These are phyloP conservation scores for Moesziomyces antarcticus DNA, from an alignment of 1,284 basidiomycete species.

Conservation along the genomic window DNA sequence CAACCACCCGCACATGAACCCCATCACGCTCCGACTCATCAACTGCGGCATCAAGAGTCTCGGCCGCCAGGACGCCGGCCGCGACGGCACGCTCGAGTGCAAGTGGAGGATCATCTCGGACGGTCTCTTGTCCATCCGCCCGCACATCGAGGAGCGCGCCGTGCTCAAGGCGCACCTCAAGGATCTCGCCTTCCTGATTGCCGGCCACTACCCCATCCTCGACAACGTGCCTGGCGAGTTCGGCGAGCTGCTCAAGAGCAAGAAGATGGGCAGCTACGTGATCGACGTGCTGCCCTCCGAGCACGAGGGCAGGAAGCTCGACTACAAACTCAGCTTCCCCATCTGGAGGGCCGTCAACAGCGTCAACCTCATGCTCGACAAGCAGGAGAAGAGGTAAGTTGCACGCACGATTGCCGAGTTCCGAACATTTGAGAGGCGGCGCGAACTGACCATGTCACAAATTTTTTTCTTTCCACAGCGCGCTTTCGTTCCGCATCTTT, in stretches of 20 bases:
- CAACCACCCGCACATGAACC: slow-evolving; percentile 71
- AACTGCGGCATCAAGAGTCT: slow-evolving; percentile 87
- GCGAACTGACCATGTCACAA: slow-evolving; percentile 25
- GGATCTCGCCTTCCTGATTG: slow-evolving; percentile 75
- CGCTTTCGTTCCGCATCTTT: slow-evolving; percentile 62
- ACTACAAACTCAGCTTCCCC: slow-evolving; percentile 54
- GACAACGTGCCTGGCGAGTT: slow-evolving; percentile 55
- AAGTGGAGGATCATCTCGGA: slow-evolving; percentile 82
- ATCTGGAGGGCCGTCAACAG: slow-evolving; percentile 65
- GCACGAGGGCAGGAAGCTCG: slow-evolving; percentile 51
- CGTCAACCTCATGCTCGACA: slow-evolving; percentile 67
- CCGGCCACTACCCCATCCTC: slow-evolving; percentile 58
- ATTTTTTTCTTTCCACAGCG: slow-evolving; percentile 29
- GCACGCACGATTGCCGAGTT: neutral
- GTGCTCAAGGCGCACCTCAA: slow-evolving; percentile 76
- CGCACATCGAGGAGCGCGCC: slow-evolving; percentile 76
- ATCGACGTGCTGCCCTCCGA: slow-evolving; percentile 58
- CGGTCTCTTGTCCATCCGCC: slow-evolving; percentile 82
- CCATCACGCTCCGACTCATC: slow-evolving; percentile 84
- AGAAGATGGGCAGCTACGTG: slow-evolving; percentile 61
- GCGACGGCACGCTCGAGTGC: slow-evolving; percentile 70
- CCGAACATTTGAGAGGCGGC: neutral
- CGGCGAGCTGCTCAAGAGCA: slow-evolving; percentile 40
- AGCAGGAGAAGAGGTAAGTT: slow-evolving; percentile 65
- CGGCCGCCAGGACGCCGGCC: slow-evolving; percentile 72